Percentiles rank a stretch among this genome's conserved stretches.
phyloP scores from a whole-genome alignment of 257 asterid species.

The Knoxia roxburghii region DNA sequence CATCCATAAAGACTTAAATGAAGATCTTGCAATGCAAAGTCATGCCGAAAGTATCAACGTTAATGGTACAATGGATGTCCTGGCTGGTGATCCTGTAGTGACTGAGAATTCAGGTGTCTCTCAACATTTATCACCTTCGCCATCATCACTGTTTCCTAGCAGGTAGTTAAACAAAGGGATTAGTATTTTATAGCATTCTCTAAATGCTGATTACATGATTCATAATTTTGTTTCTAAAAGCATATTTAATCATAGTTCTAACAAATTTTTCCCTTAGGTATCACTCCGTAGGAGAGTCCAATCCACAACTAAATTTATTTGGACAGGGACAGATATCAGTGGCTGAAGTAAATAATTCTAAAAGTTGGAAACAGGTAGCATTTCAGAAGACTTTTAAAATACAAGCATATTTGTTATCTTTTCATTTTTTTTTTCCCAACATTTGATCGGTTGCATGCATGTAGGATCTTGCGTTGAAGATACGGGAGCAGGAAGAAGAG shows the following conservation, averaged over 20 bases:
- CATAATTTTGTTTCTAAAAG: neutral
- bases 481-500: constrained; percentile 85
- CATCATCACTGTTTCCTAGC: constrained; percentile 44
- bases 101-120: constrained; percentile 43
- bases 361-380: constrained; percentile 66
- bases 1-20: constrained; percentile 30
- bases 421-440: constrained; percentile 9
- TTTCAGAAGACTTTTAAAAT: neutral
- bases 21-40: constrained; percentile 27
- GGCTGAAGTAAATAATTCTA: constrained; percentile 42
- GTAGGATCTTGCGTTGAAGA: constrained; percentile 62
- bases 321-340: constrained; percentile 52
- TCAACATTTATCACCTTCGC: constrained; percentile 52
- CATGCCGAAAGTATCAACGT: constrained; percentile 28
- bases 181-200: constrained; percentile 8
- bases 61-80: constrained; percentile 43
- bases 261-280: constrained; percentile 38
- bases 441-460: constrained; percentile 23
- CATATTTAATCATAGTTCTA: constrained; percentile 7
- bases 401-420: constrained; percentile 14
- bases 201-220: constrained; percentile 1
- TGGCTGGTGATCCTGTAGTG: constrained; percentile 43
- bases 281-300: constrained; percentile 44
- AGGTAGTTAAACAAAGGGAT: constrained; percentile 42
- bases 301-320: constrained; percentile 40